phyloP scores from a whole-genome alignment of 495 filamentous ascomycete genomes.

The Annulohypoxylon stygium region DNA sequence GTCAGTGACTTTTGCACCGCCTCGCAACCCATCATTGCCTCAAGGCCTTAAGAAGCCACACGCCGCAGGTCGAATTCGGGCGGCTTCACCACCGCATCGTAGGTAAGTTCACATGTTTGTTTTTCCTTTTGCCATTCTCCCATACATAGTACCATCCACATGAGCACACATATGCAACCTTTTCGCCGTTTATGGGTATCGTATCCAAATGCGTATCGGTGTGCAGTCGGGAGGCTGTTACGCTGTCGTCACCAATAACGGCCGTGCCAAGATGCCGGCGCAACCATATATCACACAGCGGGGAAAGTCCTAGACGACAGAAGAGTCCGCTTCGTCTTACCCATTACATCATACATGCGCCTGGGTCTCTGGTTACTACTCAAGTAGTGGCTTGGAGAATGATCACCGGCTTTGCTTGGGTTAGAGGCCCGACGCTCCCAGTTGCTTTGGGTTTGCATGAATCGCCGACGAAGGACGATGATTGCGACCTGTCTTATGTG shows the following conservation, averaged over 20 bases:
- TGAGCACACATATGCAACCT: background rate
- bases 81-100: conserved; percentile 61
- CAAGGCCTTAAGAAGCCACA: conserved; percentile 61
- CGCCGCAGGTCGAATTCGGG: conserved; percentile 56
- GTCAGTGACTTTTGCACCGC: conserved; percentile 58
- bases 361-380: background rate
- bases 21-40: conserved; percentile 58
- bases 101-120: conserved; percentile 55
- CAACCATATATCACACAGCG: conserved; percentile 24
- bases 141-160: conserved; percentile 4
- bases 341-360: conserved; percentile 32
- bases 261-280: conserved; percentile 15
- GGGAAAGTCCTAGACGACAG: conserved; percentile 8
- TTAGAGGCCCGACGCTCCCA: background rate
- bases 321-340: conserved; percentile 24
- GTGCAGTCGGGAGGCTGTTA: background rate
- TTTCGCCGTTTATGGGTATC: background rate
- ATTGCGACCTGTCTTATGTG: background rate
- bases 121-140: conserved; percentile 30
- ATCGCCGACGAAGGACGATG: conserved; percentile 13
- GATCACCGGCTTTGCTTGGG: background rate
- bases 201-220: conserved; percentile 10
- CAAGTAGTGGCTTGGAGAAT: conserved; percentile 1
- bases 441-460: conserved; percentile 1
- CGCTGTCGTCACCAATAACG: conserved; percentile 4